These are phyloP conservation scores for Mortierella sp. DNA, from an alignment of 371 early-diverging fungal genomes.

Conservation along the genomic window DNA sequence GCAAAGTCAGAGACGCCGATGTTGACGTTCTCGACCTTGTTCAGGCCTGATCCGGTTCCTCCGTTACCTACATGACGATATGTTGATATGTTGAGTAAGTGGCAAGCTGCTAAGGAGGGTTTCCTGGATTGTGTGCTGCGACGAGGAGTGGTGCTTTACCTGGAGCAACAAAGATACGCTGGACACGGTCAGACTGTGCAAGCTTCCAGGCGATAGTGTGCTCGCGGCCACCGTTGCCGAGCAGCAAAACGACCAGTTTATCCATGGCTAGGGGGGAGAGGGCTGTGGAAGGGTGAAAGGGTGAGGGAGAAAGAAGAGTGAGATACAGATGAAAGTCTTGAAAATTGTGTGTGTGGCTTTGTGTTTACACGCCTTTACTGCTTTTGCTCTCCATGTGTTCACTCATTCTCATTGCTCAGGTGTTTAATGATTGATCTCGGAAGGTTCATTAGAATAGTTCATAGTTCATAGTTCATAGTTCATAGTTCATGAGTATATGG, in stretches of 20 bases:
- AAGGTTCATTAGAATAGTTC: too few relatives aligned
- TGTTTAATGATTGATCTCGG: too few relatives aligned
- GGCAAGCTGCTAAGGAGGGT: background rate
- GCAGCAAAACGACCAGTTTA: constrained; percentile 80
- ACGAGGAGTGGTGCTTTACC: constrained; percentile 59
- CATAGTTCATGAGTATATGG: too few relatives aligned
- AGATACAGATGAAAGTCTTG: too few relatives aligned
- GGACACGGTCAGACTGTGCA: constrained; percentile 79
- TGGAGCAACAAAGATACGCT: constrained; percentile 91
- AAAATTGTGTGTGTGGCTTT: too few relatives aligned
- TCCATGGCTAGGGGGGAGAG: constrained; percentile 60
- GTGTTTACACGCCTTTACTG: too few relatives aligned
- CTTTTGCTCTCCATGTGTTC: too few relatives aligned
- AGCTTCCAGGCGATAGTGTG: constrained; percentile 96
- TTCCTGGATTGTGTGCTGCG: background rate
- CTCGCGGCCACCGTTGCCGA: constrained; percentile 97
- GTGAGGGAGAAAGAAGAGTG: too few relatives aligned
- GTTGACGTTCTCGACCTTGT: constrained; percentile 84
- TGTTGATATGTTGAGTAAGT: background rate
- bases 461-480: too few relatives aligned
- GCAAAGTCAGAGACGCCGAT: constrained; percentile 80
- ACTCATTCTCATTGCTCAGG: too few relatives aligned
- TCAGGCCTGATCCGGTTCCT: constrained; percentile 79
- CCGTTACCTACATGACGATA: constrained; percentile 85
- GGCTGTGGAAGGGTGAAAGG: too few relatives aligned